These are phyloP conservation scores for Dendrobium nobile DNA, from an alignment of 106 monocot species.

Conservation along the genomic window DNA sequence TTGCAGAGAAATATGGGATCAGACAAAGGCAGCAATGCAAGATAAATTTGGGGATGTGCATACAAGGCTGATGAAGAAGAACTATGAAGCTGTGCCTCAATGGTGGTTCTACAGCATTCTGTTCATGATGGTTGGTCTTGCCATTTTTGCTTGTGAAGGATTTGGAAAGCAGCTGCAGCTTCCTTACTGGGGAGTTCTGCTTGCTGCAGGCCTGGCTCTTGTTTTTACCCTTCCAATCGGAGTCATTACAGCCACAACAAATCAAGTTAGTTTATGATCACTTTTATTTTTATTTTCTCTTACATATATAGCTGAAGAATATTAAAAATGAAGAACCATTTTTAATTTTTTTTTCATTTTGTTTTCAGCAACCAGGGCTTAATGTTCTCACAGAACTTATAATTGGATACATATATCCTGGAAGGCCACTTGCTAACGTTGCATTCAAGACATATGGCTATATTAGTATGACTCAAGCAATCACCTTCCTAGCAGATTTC, in stretches of 20 bases:
- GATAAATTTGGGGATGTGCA: conserved; percentile 31
- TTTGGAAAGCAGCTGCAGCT: conserved; percentile 46
- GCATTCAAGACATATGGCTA: conserved; percentile 16
- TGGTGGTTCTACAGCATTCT: conserved; percentile 53
- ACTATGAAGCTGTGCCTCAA: conserved; percentile 39
- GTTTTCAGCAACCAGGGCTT: conserved; percentile 9
- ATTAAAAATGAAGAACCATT: neutral
- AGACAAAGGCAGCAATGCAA: conserved; percentile 15
- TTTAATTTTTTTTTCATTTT: too few species aligned
- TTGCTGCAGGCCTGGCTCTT: conserved; percentile 26
- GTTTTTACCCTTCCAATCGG: conserved; percentile 30
- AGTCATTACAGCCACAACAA: conserved; percentile 30
- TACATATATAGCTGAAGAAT: neutral
- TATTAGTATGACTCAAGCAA: conserved; percentile 7
- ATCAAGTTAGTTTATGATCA: conserved; percentile 12
- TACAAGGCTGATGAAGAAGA: conserved; percentile 47
- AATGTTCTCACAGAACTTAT: conserved; percentile 17
- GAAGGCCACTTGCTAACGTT: conserved; percentile 29
- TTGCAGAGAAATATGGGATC: conserved; percentile 27
- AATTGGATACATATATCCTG: conserved; percentile 25
- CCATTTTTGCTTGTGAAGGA: conserved; percentile 34
- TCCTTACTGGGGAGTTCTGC: conserved; percentile 42
- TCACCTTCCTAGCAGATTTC: conserved; percentile 8
- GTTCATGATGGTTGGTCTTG: conserved; percentile 20
- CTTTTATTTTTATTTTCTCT: too few species aligned